Conservation (phyloP, 305 asterid species). For the Solanum aculeatissimum region DNA sequence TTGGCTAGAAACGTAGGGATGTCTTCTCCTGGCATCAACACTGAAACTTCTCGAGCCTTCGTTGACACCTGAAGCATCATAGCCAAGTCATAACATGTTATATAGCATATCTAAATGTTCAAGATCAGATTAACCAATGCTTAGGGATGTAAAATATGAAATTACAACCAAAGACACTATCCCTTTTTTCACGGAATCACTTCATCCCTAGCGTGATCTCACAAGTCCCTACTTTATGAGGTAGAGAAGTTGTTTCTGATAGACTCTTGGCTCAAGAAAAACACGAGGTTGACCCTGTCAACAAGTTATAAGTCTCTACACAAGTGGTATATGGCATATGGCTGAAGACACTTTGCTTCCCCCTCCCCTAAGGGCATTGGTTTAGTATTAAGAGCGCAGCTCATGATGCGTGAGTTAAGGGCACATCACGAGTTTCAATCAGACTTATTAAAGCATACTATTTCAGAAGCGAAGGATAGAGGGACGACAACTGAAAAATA, state of each 20-base stretch:
- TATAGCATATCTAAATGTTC: background rate
- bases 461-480: background rate
- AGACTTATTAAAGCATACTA: background rate
- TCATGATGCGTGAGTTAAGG: background rate
- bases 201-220: background rate
- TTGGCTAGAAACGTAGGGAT: constrained; percentile 73
- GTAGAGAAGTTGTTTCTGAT: background rate
- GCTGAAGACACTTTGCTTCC: background rate
- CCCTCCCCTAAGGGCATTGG: background rate
- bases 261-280: background rate
- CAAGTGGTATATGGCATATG: background rate
- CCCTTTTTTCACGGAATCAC: background rate
- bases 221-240: background rate
- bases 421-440: background rate
- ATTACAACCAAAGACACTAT: background rate
- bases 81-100: background rate
- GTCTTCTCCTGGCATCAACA: constrained; percentile 73
- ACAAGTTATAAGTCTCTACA: background rate
- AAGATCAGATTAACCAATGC: background rate
- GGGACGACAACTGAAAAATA: background rate
- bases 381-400: background rate
- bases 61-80: constrained; percentile 24
- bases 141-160: background rate
- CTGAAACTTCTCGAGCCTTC: constrained; percentile 64
- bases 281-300: background rate